These are phyloP conservation scores for Alternaria sp. DNA, from an alignment of 2,329 filamentous ascomycete species.

Conservation along the genomic window DNA sequence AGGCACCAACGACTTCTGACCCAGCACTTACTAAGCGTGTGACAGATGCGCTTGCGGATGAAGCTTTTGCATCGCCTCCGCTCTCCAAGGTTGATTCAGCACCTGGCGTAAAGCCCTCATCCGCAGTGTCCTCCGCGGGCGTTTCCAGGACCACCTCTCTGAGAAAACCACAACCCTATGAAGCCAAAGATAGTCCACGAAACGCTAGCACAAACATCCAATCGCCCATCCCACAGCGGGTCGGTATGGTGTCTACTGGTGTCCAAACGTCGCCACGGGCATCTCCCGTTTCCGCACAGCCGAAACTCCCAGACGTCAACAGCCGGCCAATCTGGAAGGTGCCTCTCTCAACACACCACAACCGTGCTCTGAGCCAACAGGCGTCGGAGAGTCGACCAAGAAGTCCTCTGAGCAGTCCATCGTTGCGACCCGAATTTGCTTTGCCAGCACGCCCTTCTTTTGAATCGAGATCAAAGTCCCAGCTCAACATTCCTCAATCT, in stretches of 20 bases:
- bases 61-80: constrained; percentile 73
- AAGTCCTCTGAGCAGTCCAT: constrained; percentile 38
- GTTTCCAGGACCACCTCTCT: constrained; percentile 45
- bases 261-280: constrained; percentile 78
- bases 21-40: constrained; percentile 70
- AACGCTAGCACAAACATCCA: constrained; percentile 46
- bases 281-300: constrained; percentile 38
- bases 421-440: constrained; percentile 50
- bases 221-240: constrained; percentile 59
- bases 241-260: constrained; percentile 72
- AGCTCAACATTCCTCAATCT: constrained; percentile 62
- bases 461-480: constrained; percentile 62
- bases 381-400: constrained; percentile 49
- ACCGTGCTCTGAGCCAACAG: constrained; percentile 60
- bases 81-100: constrained; percentile 38
- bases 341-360: constrained; percentile 54
- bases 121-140: constrained; percentile 42
- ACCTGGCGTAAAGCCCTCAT: constrained; percentile 39
- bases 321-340: constrained; percentile 64
- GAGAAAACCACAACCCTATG: constrained; percentile 38
- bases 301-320: constrained; percentile 52
- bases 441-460: constrained; percentile 53
- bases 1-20: constrained; percentile 51
- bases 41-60: constrained; percentile 80
- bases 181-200: constrained; percentile 35